Evolutionary conservation across 805 yeast species (phyloP).

Genomic region (Diddensiella caesifluorescens): DNA sequence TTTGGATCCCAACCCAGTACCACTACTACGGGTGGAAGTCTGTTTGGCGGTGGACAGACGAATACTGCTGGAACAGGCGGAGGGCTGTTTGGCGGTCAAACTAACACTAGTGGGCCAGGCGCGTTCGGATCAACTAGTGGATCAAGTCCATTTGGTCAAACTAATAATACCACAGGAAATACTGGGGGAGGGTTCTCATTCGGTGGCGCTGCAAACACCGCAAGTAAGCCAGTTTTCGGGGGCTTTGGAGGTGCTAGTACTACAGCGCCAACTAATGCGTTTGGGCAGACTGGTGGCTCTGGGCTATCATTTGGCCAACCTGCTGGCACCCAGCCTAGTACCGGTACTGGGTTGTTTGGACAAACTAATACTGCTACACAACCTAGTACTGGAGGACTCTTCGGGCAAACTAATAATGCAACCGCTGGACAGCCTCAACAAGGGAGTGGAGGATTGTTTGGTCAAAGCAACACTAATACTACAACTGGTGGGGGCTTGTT

Average conservation of each 20-base stretch:
- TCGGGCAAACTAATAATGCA: constrained; percentile 15
- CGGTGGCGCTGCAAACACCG: constrained; percentile 30
- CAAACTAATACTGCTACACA: constrained; percentile 19
- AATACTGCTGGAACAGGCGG: neutral
- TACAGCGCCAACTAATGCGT: constrained; percentile 8
- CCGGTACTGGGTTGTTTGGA: constrained; percentile 40
- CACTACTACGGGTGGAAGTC: constrained; percentile 25
- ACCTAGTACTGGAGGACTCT: constrained; percentile 10
- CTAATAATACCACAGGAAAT: constrained; percentile 31
- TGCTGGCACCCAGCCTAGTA: constrained; percentile 20
- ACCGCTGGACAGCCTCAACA: neutral
- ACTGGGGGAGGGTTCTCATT: constrained; percentile 31
- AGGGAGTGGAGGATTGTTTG: constrained; percentile 10
- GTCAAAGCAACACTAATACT: constrained; percentile 11
- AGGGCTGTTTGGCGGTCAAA: constrained; percentile 19
- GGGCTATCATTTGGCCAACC: constrained; percentile 15
- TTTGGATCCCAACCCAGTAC: constrained; percentile 22
- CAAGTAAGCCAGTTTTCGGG: constrained; percentile 12
- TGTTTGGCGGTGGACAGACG: constrained; percentile 27
- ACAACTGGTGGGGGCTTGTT: constrained; percentile 17
- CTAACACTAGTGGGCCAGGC: too few species aligned
- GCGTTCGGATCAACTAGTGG: too few species aligned
- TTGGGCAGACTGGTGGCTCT: constrained; percentile 9
- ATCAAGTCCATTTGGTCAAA: constrained; percentile 38
- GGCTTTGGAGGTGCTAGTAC: constrained; percentile 14